Evolutionary conservation across 2,329 filamentous ascomycete species (phyloP).

Genomic region (Fusarium coffeatum): DNA sequence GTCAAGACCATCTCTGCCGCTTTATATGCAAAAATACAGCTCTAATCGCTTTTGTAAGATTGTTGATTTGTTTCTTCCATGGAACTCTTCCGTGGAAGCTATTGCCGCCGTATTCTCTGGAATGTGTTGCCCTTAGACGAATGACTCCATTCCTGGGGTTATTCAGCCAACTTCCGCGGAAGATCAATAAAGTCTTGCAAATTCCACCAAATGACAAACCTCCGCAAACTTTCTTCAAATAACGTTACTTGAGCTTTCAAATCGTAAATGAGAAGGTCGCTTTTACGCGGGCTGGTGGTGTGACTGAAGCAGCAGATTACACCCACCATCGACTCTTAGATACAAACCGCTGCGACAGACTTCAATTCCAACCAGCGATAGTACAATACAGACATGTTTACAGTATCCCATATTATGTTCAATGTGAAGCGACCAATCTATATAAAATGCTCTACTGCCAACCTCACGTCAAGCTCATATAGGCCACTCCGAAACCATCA

Average conservation of each 20-base stretch:
- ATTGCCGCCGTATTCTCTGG: not conserved
- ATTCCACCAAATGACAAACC: not conserved
- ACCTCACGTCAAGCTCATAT: not conserved
- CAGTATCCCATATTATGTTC: no score
- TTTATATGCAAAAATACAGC: not conserved
- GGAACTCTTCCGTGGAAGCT: not conserved
- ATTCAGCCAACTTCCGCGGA: not conserved
- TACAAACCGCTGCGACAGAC: no score
- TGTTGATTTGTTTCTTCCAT: fast-evolving
- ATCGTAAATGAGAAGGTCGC: not conserved
- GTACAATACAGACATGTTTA: no score
- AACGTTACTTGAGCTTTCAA: not conserved
- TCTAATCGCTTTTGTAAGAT: not conserved
- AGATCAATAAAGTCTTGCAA: not conserved
- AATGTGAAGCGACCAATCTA: no score
- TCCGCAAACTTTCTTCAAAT: fast-evolving
- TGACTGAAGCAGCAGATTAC: no score
- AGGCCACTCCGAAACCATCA: no score
- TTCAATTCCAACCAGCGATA: no score
- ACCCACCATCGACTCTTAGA: no score
- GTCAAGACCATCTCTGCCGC: fast-evolving
- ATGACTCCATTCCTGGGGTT: not conserved
- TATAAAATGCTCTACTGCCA: no score
- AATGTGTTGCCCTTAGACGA: not conserved
- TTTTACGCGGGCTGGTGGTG: no score